Conservation (phyloP, 305 asterid species). For the Fraxinus velutina region DNA sequence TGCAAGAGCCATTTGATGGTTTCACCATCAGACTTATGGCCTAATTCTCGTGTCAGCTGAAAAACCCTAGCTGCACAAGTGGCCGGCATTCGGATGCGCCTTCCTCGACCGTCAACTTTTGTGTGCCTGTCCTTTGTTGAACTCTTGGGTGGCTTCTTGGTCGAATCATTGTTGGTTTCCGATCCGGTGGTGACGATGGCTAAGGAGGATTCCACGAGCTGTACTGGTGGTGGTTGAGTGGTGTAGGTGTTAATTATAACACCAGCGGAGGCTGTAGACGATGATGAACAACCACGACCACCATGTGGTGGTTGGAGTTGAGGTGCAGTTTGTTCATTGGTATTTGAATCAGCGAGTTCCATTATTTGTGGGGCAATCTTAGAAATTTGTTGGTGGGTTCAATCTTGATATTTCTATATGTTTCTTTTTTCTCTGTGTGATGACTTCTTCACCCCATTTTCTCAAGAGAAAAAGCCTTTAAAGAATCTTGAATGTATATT, state of each 20-base stretch:
- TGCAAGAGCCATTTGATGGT: constrained; percentile 50
- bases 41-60: constrained; percentile 47
- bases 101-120: constrained; percentile 44
- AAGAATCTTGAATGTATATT: background rate
- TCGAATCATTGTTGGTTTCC: constrained; percentile 34
- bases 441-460: constrained; percentile 23
- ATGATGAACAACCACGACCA: background rate
- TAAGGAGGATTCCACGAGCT: constrained; percentile 21
- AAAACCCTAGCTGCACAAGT: constrained; percentile 39
- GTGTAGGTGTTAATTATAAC: constrained; percentile 5
- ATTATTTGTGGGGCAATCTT: constrained; percentile 46
- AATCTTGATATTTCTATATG: constrained; percentile 31
- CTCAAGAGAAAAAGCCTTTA: background rate
- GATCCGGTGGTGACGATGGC: constrained; percentile 36
- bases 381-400: constrained; percentile 64
- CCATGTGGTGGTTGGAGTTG: constrained; percentile 20
- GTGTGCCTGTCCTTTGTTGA: constrained; percentile 32
- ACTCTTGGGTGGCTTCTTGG: constrained; percentile 32
- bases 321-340: constrained; percentile 32
- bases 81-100: constrained; percentile 42
- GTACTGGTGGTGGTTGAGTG: constrained; percentile 20
- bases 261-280: constrained; percentile 17
- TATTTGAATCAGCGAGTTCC: constrained; percentile 58
- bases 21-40: constrained; percentile 41
- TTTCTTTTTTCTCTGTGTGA: constrained; percentile 19